phyloP scores from a whole-genome alignment of 768 basidiomycete species.

The Crassisporium funariophilum region DNA sequence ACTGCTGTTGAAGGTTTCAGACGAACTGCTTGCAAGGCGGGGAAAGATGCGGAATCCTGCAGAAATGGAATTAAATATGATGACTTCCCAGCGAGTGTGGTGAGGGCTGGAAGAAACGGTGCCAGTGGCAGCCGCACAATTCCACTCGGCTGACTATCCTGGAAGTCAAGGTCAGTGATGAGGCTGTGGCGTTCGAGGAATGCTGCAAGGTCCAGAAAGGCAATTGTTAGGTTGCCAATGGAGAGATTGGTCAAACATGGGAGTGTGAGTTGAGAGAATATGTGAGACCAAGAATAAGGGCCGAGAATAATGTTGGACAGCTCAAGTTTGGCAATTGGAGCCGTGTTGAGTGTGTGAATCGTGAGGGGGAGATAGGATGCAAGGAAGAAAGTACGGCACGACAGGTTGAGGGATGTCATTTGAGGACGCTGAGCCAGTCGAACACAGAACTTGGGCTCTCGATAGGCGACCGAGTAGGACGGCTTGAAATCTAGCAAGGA shows the following conservation, averaged over 20 bases:
- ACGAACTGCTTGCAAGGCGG: not conserved
- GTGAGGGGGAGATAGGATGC: constrained; percentile 11
- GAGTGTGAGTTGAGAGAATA: constrained; percentile 18
- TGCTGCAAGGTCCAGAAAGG: constrained; percentile 20
- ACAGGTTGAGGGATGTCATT: not conserved
- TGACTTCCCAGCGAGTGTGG: not conserved
- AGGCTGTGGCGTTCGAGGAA: constrained; percentile 22
- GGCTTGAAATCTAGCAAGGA: no score
- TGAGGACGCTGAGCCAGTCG: not conserved
- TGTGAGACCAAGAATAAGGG: constrained; percentile 17
- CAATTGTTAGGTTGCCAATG: constrained; percentile 13
- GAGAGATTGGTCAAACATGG: constrained; percentile 13
- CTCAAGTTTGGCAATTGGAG: constrained; percentile 18
- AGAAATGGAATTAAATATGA: constrained; percentile 9
- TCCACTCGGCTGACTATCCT: constrained; percentile 11
- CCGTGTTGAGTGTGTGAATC: constrained; percentile 11
- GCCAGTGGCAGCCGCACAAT: constrained; percentile 4
- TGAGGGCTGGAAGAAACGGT: constrained; percentile 2
- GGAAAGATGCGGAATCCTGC: constrained; percentile 1
- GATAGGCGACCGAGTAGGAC: not conserved
- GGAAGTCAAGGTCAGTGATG: constrained; percentile 20
- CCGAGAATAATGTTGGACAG: constrained; percentile 14
- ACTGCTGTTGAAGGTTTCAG: no score
- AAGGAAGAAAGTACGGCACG: constrained; percentile 1
- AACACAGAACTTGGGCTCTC: not conserved